Percentiles rank a stretch among this genome's conserved stretches.
phyloP scores from a whole-genome alignment of 1,284 basidiomycete species.

The Cutaneotrichosporon mucoides region DNA sequence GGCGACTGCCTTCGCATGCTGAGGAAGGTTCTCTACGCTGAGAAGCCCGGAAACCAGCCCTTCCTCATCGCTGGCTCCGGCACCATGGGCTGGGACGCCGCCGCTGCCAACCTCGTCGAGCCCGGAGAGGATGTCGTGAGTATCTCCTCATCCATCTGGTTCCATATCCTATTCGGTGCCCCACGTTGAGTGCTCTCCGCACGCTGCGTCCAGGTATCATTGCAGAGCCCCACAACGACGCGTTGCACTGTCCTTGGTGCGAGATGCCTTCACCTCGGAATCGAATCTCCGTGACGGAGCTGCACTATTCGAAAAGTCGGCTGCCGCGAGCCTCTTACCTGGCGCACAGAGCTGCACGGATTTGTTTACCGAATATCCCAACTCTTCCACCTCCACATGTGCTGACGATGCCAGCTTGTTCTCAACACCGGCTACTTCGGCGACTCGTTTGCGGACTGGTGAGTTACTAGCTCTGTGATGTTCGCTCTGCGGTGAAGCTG shows the following conservation, averaged over 20 bases:
- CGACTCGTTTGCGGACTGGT: conserved; percentile 78
- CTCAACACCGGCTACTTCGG: conserved; percentile 79
- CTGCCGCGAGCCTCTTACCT: neutral
- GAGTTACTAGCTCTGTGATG: conserved; percentile 24
- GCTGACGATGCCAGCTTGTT: conserved; percentile 44
- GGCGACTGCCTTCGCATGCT: conserved; percentile 87
- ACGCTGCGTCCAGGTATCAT: too few species aligned
- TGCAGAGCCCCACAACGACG: too few species aligned
- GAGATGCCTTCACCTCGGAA: too few species aligned
- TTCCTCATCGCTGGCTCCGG: conserved; percentile 89
- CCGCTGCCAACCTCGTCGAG: conserved; percentile 74
- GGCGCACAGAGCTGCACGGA: neutral
- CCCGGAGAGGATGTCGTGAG: conserved; percentile 70
- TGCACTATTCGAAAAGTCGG: neutral
- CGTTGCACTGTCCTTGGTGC: too few species aligned
- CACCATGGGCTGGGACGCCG: conserved; percentile 81
- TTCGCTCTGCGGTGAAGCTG: neutral
- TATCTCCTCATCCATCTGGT: neutral
- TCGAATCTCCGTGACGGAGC: too few species aligned
- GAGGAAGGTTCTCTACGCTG: conserved; percentile 70
- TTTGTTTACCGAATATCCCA: neutral
- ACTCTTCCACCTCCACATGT: too few species aligned
- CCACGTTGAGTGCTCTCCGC: too few species aligned
- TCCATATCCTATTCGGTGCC: too few species aligned
- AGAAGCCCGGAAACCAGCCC: conserved; percentile 61